Base-by-base conservation (phyloP, 176 grass and related monocot species). In the Oryza australiensis region DNA sequence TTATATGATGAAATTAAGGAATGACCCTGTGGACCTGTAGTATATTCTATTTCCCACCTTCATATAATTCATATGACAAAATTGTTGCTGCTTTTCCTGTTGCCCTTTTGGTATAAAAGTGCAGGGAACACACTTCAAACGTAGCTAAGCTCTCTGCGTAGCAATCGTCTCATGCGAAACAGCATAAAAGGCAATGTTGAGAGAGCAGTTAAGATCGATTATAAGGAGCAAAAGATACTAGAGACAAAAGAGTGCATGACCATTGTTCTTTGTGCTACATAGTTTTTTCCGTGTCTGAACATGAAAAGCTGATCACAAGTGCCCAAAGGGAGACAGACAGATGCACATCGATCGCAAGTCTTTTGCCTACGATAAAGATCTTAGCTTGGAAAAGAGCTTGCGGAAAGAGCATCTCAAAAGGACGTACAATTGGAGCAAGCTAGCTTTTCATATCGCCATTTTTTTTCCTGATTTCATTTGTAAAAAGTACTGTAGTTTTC, bases 371-470 rank as follows among this genome's bases (percentile, higher is more conserved):
- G 18, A 81, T 64, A 41, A 72, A 12, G 14, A 48, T 59, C 5
- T 20, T 48, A 49, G 38, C 37, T 65, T 57, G 43, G 38, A 66
- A 67, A 4, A 45, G 22, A 20, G 7, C 27, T 69, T 62, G 62
- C 70, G 68, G 48, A 62, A 75, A 69, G 70, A 33, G 60, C 70
- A 62, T 75, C 45, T 48, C 45, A 8, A 76, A 62, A 70, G 46
- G 71, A 76, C 70, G 51, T 22, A n/a, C 51, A 87, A 64, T 37
- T 75, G 81, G 51, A 80, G 8, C 15, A 79, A 75, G 62, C 37
- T 68, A 75, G 62, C 37, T 74, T 62, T 62, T 68, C 62, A 68
- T 49, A 42, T 55, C 18, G 12, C 22, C 38, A 9, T 15, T 29
- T 46, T 29, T 46, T 49, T 75, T 66, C 34, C 23, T 71, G 51